These are phyloP conservation scores for Boletus sensibilis DNA, from an alignment of 768 basidiomycete species.

Conservation along the genomic window DNA sequence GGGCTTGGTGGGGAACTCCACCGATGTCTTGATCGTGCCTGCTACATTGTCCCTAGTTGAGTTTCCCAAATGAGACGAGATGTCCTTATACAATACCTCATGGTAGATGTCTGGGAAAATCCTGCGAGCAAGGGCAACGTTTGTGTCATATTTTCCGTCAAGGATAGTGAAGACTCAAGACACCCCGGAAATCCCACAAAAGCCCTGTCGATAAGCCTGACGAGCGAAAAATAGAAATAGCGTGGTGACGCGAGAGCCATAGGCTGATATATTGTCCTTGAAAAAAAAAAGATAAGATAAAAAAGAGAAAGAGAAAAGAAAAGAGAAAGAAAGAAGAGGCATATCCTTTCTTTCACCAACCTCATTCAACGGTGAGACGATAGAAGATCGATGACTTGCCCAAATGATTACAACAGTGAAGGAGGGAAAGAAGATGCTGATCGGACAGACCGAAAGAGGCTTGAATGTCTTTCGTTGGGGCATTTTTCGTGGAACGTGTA, in stretches of 20 bases:
- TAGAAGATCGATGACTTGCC: conserved; percentile 7
- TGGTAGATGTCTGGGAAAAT: background rate
- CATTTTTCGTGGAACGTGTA: conserved; percentile 8
- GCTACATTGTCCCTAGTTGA: conserved; percentile 2
- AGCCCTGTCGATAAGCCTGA: background rate
- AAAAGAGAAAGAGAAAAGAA: no score
- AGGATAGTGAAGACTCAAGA: background rate
- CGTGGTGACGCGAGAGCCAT: background rate
- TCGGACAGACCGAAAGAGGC: background rate
- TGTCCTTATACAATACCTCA: background rate
- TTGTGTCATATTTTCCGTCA: background rate
- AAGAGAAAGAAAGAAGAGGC: background rate
- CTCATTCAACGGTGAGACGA: background rate
- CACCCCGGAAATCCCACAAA: background rate
- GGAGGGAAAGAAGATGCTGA: conserved; percentile 1
- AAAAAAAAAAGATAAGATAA: background rate
- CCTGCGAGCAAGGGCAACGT: background rate
- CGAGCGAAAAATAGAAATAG: background rate
- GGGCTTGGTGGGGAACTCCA: background rate
- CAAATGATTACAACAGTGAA: background rate
- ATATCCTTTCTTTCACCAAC: background rate
- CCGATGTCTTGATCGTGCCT: conserved; percentile 17
- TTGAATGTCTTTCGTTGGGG: background rate
- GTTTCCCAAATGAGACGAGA: background rate
- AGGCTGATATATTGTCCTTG: background rate